phyloP scores from a whole-genome alignment of 257 asterid genomes.

The Solanum lycopersicoides region DNA sequence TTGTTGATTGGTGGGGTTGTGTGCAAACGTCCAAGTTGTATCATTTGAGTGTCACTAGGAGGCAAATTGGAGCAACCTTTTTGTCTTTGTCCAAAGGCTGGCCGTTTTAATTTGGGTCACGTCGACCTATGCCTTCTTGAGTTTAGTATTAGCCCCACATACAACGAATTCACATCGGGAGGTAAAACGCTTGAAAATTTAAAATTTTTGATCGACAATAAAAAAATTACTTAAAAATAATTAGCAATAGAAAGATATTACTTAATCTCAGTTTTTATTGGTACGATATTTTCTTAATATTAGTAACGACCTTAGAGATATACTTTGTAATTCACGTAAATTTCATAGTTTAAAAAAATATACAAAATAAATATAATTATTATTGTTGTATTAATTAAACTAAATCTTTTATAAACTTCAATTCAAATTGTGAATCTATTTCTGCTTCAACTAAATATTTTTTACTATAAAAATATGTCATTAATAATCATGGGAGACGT shows the following conservation, averaged over 20 bases:
- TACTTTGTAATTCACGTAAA: neutral
- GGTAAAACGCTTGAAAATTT: neutral
- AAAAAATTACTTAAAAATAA: too few relatives aligned
- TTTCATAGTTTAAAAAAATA: neutral
- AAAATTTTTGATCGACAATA: rapidly evolving
- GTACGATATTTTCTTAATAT: neutral
- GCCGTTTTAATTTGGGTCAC: neutral
- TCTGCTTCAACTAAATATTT: neutral
- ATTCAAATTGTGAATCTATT: neutral
- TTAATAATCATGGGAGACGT: neutral
- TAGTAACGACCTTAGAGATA: neutral
- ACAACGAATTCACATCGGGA: neutral
- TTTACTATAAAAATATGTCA: neutral
- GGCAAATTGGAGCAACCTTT: neutral
- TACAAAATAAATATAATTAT: neutral
- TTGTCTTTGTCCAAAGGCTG: neutral
- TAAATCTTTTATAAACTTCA: neutral
- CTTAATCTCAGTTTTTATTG: too few relatives aligned
- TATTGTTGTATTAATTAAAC: neutral
- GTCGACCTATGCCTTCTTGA: neutral
- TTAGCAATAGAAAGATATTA: too few relatives aligned
- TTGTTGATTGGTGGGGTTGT: neutral
- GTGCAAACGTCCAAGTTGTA: neutral
- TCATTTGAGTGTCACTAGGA: neutral
- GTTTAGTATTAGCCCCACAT: too few relatives aligned